A percentile compares a stretch with the other conserved stretches of the same genome.
Evolutionary conservation across 192 early-diverging fungal genomes (phyloP).

Genomic region (Phlyctochytrium bullatum): DNA sequence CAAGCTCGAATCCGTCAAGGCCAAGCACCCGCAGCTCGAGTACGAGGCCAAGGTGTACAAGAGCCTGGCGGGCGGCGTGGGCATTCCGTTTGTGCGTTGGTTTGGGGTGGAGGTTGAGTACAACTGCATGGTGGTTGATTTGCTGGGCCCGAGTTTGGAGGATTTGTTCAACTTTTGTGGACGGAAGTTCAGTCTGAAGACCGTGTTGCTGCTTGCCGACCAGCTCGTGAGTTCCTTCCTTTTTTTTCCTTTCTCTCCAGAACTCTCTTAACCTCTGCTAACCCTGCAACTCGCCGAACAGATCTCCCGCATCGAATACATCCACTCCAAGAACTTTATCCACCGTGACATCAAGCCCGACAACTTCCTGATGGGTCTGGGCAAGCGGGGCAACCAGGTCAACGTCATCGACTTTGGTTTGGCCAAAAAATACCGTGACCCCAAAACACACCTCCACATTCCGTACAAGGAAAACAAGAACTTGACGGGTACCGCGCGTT

Average conservation of each 20-base stretch:
- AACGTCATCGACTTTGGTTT: conserved; percentile 68
- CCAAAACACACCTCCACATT: conserved; percentile 62
- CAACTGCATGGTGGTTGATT: conserved; percentile 67
- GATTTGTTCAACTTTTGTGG: conserved; percentile 68
- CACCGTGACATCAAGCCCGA: conserved; percentile 66
- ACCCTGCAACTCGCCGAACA: conserved; percentile 9
- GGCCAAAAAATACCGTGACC: conserved; percentile 65
- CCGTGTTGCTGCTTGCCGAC: conserved; percentile 51
- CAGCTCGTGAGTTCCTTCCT: conserved; percentile 44
- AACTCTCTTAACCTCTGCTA: not conserved
- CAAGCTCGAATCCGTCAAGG: conserved; percentile 92
- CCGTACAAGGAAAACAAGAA: conserved; percentile 69
- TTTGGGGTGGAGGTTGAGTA: conserved; percentile 49
- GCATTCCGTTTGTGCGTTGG: conserved; percentile 64
- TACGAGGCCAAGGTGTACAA: conserved; percentile 98
- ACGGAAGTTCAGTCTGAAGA: conserved; percentile 61
- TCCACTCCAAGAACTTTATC: conserved; percentile 68
- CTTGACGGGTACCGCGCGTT: conserved; percentile 63
- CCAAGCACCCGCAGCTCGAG: conserved; percentile 95
- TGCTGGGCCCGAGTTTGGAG: conserved; percentile 58
- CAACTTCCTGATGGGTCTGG: conserved; percentile 64
- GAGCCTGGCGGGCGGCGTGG: conserved; percentile 82
- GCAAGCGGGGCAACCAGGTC: conserved; percentile 62
- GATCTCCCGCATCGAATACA: conserved; percentile 64
- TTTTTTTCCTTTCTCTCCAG: not conserved